A percentile compares a stretch with the other conserved stretches of the same genome.
These are phyloP conservation scores for Tolypocladium guangdongense DNA, from an alignment of 2,329 filamentous ascomycete species.

Conservation along the genomic window DNA sequence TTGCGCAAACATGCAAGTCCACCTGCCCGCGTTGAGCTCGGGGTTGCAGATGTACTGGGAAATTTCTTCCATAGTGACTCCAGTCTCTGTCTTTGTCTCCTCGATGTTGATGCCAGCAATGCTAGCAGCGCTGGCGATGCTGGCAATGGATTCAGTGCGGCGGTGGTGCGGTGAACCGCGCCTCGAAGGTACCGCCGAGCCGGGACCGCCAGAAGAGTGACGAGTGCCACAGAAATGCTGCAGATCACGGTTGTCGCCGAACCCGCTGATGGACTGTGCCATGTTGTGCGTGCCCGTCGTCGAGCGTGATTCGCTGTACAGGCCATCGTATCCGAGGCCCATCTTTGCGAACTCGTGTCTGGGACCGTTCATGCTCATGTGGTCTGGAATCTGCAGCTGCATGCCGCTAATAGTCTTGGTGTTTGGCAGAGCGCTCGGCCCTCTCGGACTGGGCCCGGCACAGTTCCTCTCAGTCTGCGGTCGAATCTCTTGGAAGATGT, in stretches of 20 bases:
- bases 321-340: constrained; percentile 20
- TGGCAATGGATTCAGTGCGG: constrained; percentile 49
- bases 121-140: constrained; percentile 45
- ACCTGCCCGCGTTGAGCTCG: constrained; percentile 64
- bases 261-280: constrained; percentile 28
- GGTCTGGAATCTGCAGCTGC: constrained; percentile 43
- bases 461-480: constrained; percentile 40
- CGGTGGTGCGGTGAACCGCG: constrained; percentile 29
- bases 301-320: constrained; percentile 26
- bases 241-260: constrained; percentile 33
- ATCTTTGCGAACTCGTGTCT: constrained; percentile 32
- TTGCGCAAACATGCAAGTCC: constrained; percentile 63
- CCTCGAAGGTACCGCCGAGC: constrained; percentile 9
- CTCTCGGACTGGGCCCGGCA: constrained; percentile 44
- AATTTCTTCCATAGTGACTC: constrained; percentile 79
- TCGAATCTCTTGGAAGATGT: constrained; percentile 48
- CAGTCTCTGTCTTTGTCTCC: constrained; percentile 62
- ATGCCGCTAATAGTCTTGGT: constrained; percentile 34
- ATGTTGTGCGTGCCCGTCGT: constrained; percentile 41
- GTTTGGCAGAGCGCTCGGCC: constrained; percentile 37
- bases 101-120: constrained; percentile 54
- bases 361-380: constrained; percentile 42
- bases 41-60: constrained; percentile 63
- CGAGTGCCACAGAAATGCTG: constrained; percentile 10
- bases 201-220: constrained; percentile 8